A percentile compares a stretch with the other conserved stretches of the same genome.
Evolutionary conservation across 2,329 filamentous ascomycete genomes (phyloP).

Genomic region (Chrysoporthe deuterocubensis): DNA sequence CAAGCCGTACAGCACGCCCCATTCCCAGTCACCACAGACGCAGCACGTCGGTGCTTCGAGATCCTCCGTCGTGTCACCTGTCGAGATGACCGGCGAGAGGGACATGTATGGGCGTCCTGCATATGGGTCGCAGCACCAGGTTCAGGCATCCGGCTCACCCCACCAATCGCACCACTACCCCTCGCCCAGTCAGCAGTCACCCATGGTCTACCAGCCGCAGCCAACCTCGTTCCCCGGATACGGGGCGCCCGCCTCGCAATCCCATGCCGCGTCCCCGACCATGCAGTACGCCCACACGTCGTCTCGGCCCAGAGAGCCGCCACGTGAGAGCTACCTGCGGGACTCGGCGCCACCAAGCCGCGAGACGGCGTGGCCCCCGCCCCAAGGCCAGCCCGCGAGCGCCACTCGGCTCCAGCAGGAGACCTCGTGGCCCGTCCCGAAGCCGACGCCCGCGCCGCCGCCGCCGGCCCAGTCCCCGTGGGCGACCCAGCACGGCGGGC

Average conservation of each 20-base stretch:
- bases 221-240: conserved; percentile 50
- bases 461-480: conserved; percentile 43
- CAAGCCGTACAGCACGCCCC: conserved; percentile 50
- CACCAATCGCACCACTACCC: conserved; percentile 35
- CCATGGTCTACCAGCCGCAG: conserved; percentile 34
- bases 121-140: conserved; percentile 39
- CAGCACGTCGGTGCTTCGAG: conserved; percentile 52
- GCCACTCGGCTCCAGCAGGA: conserved; percentile 36
- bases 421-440: conserved; percentile 41
- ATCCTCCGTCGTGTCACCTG: conserved; percentile 45
- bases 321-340: conserved; percentile 39
- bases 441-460: conserved; percentile 36
- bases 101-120: conserved; percentile 53
- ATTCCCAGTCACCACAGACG: conserved; percentile 54
- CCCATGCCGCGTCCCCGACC: conserved; percentile 53
- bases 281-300: conserved; percentile 51
- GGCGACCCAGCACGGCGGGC: conserved; percentile 43
- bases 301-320: conserved; percentile 13
- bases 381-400: conserved; percentile 32
- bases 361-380: conserved; percentile 42
- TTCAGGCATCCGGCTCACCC: conserved; percentile 38
- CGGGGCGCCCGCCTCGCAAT: conserved; percentile 48
- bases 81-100: conserved; percentile 47
- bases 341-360: conserved; percentile 45
- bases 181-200: conserved; percentile 32